Evolutionary conservation across 1,139 yeast genomes (phyloP), one percentile per base, ranked within the genome.

Genomic region (Yamadazyma atmosphaerica): DNA sequence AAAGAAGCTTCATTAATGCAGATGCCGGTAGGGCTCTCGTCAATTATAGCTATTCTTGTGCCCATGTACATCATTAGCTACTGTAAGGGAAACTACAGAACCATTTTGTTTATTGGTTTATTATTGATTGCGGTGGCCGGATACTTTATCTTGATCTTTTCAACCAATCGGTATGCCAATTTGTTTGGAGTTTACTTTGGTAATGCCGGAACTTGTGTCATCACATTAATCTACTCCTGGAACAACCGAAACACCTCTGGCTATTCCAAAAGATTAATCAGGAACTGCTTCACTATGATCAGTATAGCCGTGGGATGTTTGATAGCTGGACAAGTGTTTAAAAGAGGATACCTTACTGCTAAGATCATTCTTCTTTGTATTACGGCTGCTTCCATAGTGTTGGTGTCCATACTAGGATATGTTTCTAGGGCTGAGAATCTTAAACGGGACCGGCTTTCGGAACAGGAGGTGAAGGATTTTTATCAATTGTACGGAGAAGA

Each of bases 261-360:
- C 2, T 57, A 63, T 36, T 60, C 68, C 15, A 65, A 65, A 40
- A 52, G 64, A 41, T 49, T 63, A 23, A 48, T 56, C 21, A 47
- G 67, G 33, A 60, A 59, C 43, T 60, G 63, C 23, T 41, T 56
- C 36, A 60, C 65, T 0, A 60, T 62, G 72, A 55, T 65, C 37
- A 63, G 62, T 18, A 65, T 65, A 37, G 61, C 72, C 3, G 45
- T 63, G 12, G 72, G 68, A 1, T 54, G 63, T 35, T 51, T 68
- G 12, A 64, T 68, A 38, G 74, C 72, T 0, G 74, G 74, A 1
- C 74, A 68, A 44, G 41, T 67, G 21, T 67, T 68, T 45, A 63
- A 60, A 40, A 56, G 57, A 3, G 49, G 55, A 28, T 68, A 66
- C 44, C 47, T 50, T 8, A 63, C 69, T 1, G 74, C 74, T 3